phyloP scores from a whole-genome alignment of 2,329 filamentous ascomycete species.

The Aspergillus pseudoviridinutans region DNA sequence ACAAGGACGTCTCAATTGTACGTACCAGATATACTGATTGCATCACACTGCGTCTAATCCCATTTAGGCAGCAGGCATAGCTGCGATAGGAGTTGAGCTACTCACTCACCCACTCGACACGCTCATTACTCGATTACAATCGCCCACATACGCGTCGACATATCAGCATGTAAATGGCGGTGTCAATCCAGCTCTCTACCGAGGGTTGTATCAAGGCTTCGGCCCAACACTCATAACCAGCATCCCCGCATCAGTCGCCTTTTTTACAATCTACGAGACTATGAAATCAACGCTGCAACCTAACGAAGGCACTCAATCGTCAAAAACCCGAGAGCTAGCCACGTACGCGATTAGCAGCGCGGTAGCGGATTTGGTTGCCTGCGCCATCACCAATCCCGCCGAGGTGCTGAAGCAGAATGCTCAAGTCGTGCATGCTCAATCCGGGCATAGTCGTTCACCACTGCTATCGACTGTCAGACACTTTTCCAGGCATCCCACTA shows the following conservation, averaged over 20 bases:
- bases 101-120: neutral
- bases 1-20: neutral
- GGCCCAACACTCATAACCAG: neutral
- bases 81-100: neutral
- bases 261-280: neutral
- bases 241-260: neutral
- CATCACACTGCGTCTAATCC: neutral
- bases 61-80: neutral
- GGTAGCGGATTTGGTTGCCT: neutral
- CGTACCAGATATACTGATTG: neutral
- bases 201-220: neutral
- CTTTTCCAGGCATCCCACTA: neutral
- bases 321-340: neutral
- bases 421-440: neutral
- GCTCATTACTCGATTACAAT: neutral
- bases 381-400: neutral
- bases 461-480: neutral
- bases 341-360: neutral
- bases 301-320: neutral
- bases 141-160: neutral
- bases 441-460: neutral
- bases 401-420: neutral
- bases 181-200: neutral
- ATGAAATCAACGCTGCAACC: neutral
- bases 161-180: neutral